Conservation (phyloP, 2,329 filamentous ascomycete species). For the Epichloe typhina region DNA sequence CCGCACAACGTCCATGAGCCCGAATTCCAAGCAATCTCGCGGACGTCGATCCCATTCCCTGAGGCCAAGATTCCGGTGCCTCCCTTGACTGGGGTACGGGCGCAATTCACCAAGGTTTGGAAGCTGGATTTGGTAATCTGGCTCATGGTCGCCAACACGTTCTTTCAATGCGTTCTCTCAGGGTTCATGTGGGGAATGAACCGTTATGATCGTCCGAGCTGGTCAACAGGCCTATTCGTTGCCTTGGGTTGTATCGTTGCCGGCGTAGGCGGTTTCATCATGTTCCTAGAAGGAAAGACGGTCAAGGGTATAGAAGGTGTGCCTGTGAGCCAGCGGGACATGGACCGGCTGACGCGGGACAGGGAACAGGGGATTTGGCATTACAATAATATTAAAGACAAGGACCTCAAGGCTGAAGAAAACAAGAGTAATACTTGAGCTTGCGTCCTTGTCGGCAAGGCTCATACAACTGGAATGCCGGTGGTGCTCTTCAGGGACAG, state of each 20-base stretch:
- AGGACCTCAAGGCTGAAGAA: constrained; percentile 12
- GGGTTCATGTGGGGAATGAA: constrained; percentile 77
- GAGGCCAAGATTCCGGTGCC: constrained; percentile 47
- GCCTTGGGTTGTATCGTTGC: constrained; percentile 59
- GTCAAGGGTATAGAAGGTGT: constrained; percentile 63
- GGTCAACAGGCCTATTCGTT: constrained; percentile 70
- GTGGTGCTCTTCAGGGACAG: too few species aligned
- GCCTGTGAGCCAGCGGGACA: constrained; percentile 43
- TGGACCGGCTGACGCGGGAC: constrained; percentile 36
- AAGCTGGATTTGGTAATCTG: constrained; percentile 71
- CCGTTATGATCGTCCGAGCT: constrained; percentile 58
- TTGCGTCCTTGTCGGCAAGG: background rate
- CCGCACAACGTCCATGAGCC: constrained; percentile 35
- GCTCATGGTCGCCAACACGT: constrained; percentile 66
- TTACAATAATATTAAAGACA: constrained; percentile 31
- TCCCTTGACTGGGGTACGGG: constrained; percentile 59
- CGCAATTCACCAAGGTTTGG: constrained; percentile 54
- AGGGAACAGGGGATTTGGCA: constrained; percentile 43
- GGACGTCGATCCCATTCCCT: constrained; percentile 44
- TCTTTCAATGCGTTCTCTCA: constrained; percentile 60
- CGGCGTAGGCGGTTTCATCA: constrained; percentile 53
- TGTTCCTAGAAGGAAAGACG: constrained; percentile 57
- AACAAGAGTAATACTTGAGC: constrained; percentile 1
- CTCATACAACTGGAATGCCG: too few species aligned
- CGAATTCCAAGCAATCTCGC: constrained; percentile 23